These are phyloP conservation scores for Leccinum disarticulatum DNA, from an alignment of 768 basidiomycete species.

Conservation along the genomic window DNA sequence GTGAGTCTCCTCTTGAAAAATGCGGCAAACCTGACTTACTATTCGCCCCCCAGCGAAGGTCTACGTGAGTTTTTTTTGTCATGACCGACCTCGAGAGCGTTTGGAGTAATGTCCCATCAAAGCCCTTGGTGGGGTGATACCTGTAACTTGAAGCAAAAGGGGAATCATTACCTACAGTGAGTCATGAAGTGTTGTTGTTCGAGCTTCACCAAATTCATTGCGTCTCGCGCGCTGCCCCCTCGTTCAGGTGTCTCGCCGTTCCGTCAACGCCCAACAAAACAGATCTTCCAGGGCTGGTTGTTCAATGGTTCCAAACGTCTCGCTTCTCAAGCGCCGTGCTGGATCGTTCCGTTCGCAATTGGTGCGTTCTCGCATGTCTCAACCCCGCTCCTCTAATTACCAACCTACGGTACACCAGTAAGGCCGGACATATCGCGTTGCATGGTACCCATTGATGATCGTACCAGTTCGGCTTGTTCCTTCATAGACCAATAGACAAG, in stretches of 20 bases:
- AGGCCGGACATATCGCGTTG: constrained; percentile 63
- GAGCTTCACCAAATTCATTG: neutral
- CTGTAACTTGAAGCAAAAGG: constrained; percentile 62
- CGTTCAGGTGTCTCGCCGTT: constrained; percentile 76
- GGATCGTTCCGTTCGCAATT: constrained; percentile 69
- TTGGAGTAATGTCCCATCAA: constrained; percentile 38
- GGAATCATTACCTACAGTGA: constrained; percentile 81
- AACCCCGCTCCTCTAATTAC: neutral
- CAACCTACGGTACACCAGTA: constrained; percentile 83
- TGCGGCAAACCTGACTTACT: constrained; percentile 3
- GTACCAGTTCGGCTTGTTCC: neutral
- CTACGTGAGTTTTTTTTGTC: constrained; percentile 61
- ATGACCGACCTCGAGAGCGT: neutral
- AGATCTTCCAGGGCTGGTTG: constrained; percentile 70
- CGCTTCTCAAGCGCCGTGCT: constrained; percentile 73
- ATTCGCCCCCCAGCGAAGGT: constrained; percentile 55
- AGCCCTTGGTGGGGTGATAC: constrained; percentile 91
- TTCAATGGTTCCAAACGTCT: constrained; percentile 87
- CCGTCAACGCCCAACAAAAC: constrained; percentile 70
- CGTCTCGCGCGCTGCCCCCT: neutral
- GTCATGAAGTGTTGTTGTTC: constrained; percentile 32
- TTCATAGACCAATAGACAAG: neutral
- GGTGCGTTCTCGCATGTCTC: constrained; percentile 50
- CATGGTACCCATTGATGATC: constrained; percentile 22
- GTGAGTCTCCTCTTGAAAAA: constrained; percentile 44